Conservation (phyloP, 2,329 filamentous ascomycete species). For the Bipolaris bicolor region DNA sequence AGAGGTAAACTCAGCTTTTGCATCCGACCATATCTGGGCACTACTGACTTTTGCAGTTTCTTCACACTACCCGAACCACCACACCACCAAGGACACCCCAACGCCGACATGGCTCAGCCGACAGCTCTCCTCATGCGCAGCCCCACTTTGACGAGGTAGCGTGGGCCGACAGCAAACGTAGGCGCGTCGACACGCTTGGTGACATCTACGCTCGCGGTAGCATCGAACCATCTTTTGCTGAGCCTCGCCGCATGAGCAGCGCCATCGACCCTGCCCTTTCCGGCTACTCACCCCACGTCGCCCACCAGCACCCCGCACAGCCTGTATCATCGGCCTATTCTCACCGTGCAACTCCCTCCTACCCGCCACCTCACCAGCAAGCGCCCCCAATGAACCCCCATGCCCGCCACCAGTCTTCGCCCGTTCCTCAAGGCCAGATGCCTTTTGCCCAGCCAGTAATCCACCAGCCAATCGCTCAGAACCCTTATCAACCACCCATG, state of each 20-base stretch:
- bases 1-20: conserved; percentile 29
- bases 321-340: conserved; percentile 21
- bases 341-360: conserved; percentile 40
- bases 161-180: conserved; percentile 36
- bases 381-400: conserved; percentile 16
- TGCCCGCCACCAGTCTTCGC: conserved; percentile 38
- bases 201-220: conserved; percentile 29
- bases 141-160: conserved; percentile 40
- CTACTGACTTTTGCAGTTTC: conserved; percentile 30
- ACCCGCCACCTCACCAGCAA: conserved; percentile 22
- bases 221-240: conserved; percentile 23
- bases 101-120: conserved; percentile 32
- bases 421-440: conserved; percentile 24
- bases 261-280: conserved; percentile 33
- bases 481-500: conserved; percentile 22
- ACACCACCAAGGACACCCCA: conserved; percentile 45
- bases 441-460: conserved; percentile 20
- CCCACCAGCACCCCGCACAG: conserved; percentile 12
- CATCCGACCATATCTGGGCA: too few relatives aligned
- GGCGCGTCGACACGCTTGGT: conserved; percentile 36
- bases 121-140: conserved; percentile 36
- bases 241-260: conserved; percentile 27
- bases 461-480: conserved; percentile 15
- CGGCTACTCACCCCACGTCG: conserved; percentile 19
- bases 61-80: conserved; percentile 36